Evolutionary conservation across 352 stramenopile species (phyloP), one percentile per base, ranked within the genome.

Genomic region (Aphanomyces cochlioides): DNA sequence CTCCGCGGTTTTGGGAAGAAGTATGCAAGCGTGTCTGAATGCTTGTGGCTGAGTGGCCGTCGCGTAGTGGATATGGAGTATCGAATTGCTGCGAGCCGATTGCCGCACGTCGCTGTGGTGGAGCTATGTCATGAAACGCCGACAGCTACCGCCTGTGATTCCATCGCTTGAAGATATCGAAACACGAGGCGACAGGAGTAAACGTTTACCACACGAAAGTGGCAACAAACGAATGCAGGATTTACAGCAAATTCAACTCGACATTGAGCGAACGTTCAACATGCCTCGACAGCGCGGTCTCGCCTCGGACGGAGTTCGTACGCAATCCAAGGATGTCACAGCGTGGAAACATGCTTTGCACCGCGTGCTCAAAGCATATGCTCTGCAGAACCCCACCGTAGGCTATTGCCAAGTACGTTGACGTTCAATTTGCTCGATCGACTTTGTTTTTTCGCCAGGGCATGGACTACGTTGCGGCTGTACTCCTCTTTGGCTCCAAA

Each of bases 171-270:
- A 70, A n/a, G 64, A 61, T 28, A 36, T 70, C 19, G 64, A 70
- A 50, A n/a, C 43, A 12, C 28, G 28, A 28, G 28, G 28, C 28
- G 28, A 28, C 28, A 28, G 28, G 28, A 28, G 28, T 28, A 28
- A 28, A 28, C 0, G 28, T 28, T 28, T 28, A 28, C 28, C 28
- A 28, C 28, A 28, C 28, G 28, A 28, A 28, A 28, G 28, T 28
- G 28, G 28, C 28, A 28, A 28, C 28, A 28, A 28, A 28, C 28
- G 28, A 28, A 41, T 50, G 2, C 47, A 60, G 19, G 64, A 70
- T 47, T 93, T 93, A 54, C 79, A 83, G 2, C 88, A 95, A 66
- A 95, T 95, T 69, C 86, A 95, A 36, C 75, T 95, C 19, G 88
- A 95, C 66, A 92, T 93, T 72, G 83, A 92, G 69, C 83, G 88